Evolutionary conservation across 176 grass and related monocot species (phyloP), one percentile per base, ranked within the genome.

Genomic region (Zizania latifolia): DNA sequence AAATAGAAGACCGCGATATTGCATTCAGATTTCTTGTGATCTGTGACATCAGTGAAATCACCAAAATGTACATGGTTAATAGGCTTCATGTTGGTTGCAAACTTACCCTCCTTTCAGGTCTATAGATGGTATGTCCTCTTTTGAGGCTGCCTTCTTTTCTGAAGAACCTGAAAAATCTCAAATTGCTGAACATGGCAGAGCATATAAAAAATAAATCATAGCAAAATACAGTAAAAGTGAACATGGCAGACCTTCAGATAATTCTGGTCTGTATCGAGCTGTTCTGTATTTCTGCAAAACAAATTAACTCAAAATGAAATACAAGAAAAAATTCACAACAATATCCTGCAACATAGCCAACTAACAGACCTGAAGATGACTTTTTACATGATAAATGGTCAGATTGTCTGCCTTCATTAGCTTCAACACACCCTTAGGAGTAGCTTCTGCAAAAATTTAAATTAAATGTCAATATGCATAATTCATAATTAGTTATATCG

Each of bases 371-470:
- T 95, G 96, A 44, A 99, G 87, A 61, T 99, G 96, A 79, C 96
- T 99, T 92, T 99, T 99, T 51, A 99, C 92, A 87, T 99, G 96
- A 90, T 99, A 99, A 69, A 99, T 99, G 67, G 96, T 99, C 80
- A 99, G 88, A 92, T 93, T 79, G 66, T 99, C 89, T 67, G 93
- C 82, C 80, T 99, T 99, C 96, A 99, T 99, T 75, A 99, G 83
- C 75, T 95, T 99, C 70, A 92, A 64, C n/a, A 99, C 92, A 32
- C 92, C 96, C 79, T 99, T 99, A 33, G 96, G 96, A 58, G 96
- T 99, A 80, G 96, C 96, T 92, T 90, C 96, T 99, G 85, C 39
- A 68, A 55, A 34, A 69, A 50, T 78, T 38, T 71, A 81, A 68
- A 54, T 76, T 26, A 79, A 67, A 70, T 81, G 13, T 78, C 33